A percentile compares a stretch with the other conserved stretches of the same genome.
phyloP scores from a whole-genome alignment of 441 rosid genomes.

The Brassica hybrid region DNA sequence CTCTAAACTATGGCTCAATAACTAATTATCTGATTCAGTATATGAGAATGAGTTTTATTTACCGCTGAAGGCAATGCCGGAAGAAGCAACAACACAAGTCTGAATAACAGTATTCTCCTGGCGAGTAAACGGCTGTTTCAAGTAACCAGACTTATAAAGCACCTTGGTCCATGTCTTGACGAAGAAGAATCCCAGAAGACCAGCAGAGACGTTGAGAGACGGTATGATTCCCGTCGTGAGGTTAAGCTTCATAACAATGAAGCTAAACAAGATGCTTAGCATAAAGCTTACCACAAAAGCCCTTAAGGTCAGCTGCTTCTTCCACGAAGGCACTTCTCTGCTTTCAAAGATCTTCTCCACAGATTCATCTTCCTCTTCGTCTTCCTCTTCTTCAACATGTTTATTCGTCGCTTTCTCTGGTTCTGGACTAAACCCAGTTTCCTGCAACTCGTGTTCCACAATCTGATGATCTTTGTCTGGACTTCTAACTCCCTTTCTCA shows the following conservation, averaged over 20 bases:
- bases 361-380: conserved; percentile 42
- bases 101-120: conserved; percentile 91
- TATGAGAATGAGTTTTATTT: conserved; percentile 19
- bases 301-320: conserved; percentile 67
- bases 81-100: conserved; percentile 89
- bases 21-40: background rate
- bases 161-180: conserved; percentile 77
- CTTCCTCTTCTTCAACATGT: conserved; percentile 35
- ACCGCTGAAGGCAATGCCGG: conserved; percentile 94
- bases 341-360: conserved; percentile 62
- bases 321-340: conserved; percentile 71
- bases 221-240: conserved; percentile 85
- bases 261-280: conserved; percentile 68
- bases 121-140: conserved; percentile 77
- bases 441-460: conserved; percentile 47
- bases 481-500: conserved; percentile 37
- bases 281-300: conserved; percentile 74
- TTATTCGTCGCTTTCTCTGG: conserved; percentile 34
- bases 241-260: conserved; percentile 87
- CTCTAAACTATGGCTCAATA: conserved; percentile 3
- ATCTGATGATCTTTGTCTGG: conserved; percentile 38
- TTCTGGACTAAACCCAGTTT: conserved; percentile 40
- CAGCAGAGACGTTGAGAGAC: conserved; percentile 81
- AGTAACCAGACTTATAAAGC: conserved; percentile 49
- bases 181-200: conserved; percentile 81